Conservation (phyloP, 1,284 basidiomycete species). For the Ustilago lituana region DNA sequence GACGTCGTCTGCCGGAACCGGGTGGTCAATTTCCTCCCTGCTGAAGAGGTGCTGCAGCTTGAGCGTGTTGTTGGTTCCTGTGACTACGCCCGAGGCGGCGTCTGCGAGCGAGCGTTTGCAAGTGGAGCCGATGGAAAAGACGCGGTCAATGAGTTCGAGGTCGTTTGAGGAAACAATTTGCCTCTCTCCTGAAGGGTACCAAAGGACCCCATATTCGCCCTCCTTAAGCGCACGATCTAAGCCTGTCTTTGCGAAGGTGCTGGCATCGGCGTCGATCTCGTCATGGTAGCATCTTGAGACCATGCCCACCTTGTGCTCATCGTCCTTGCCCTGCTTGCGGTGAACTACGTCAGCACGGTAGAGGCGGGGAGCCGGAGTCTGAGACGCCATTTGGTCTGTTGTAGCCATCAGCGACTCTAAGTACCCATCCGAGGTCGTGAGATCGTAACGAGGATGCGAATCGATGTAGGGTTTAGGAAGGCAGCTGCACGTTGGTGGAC, state of each 20-base stretch:
- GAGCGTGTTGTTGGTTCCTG: slow-evolving; percentile 74
- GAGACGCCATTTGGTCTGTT: neutral
- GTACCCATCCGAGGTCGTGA: too few species aligned
- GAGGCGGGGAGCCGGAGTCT: slow-evolving; percentile 15
- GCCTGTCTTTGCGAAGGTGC: slow-evolving; percentile 21
- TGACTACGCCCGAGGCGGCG: slow-evolving; percentile 80
- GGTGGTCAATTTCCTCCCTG: slow-evolving; percentile 73
- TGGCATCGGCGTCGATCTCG: slow-evolving; percentile 24
- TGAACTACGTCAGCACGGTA: slow-evolving; percentile 34
- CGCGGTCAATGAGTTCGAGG: slow-evolving; percentile 80
- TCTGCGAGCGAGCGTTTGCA: slow-evolving; percentile 82
- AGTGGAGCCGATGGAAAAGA: slow-evolving; percentile 80
- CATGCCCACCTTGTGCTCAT: slow-evolving; percentile 41
- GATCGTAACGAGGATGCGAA: too few species aligned
- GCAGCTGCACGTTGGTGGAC: too few species aligned
- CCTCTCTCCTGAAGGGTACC: slow-evolving; percentile 71
- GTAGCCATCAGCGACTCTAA: neutral
- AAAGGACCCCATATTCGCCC: slow-evolving; percentile 84
- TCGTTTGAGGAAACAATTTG: slow-evolving; percentile 73
- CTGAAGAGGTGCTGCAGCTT: slow-evolving; percentile 80
- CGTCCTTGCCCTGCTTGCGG: slow-evolving; percentile 26
- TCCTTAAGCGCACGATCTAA: slow-evolving; percentile 78
- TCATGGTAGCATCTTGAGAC: slow-evolving; percentile 48
- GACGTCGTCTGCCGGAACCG: slow-evolving; percentile 75
- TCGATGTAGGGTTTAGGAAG: too few species aligned